A percentile compares a stretch with the other conserved stretches of the same genome.
phyloP scores from a whole-genome alignment of 129 eudicot species.

The Arctium minus region DNA sequence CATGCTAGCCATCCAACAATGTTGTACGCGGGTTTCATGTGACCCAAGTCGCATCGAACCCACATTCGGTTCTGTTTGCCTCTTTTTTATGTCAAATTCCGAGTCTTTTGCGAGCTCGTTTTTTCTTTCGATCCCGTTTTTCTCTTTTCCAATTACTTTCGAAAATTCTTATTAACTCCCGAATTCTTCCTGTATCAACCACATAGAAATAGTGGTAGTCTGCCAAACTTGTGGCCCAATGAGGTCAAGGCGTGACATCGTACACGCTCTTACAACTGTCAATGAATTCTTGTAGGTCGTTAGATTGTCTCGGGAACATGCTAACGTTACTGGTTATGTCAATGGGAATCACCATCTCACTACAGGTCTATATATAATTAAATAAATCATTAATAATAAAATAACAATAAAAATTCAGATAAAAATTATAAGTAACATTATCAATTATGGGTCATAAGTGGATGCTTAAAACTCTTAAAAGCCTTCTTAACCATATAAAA shows the following conservation, averaged over 20 bases:
- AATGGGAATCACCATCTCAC: slow-evolving; percentile 70
- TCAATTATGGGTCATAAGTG: not conserved
- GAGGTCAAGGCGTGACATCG: slow-evolving; percentile 67
- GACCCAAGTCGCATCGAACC: too few species aligned
- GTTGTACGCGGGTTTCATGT: too few species aligned
- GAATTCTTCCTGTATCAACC: too few species aligned
- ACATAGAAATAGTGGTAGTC: too few species aligned
- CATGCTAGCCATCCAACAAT: too few species aligned
- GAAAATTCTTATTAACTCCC: too few species aligned
- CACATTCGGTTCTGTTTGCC: too few species aligned
- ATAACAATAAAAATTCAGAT: not conserved
- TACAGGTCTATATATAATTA: slow-evolving; percentile 40
- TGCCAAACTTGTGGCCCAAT: slow-evolving; percentile 62
- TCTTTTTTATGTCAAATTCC: too few species aligned
- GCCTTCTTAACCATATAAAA: not conserved
- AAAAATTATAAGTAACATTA: too few species aligned
- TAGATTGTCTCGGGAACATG: slow-evolving; percentile 58
- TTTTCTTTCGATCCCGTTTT: too few species aligned
- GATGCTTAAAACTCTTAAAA: slow-evolving; percentile 2
- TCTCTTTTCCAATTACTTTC: too few species aligned
- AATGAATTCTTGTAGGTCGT: not conserved
- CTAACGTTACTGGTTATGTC: slow-evolving; percentile 45
- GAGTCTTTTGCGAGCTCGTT: too few species aligned
- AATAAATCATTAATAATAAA: not conserved
- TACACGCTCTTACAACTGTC: slow-evolving; percentile 27